Base-by-base conservation (phyloP, 257 asterid species). In the Ehretia macrophylla region DNA sequence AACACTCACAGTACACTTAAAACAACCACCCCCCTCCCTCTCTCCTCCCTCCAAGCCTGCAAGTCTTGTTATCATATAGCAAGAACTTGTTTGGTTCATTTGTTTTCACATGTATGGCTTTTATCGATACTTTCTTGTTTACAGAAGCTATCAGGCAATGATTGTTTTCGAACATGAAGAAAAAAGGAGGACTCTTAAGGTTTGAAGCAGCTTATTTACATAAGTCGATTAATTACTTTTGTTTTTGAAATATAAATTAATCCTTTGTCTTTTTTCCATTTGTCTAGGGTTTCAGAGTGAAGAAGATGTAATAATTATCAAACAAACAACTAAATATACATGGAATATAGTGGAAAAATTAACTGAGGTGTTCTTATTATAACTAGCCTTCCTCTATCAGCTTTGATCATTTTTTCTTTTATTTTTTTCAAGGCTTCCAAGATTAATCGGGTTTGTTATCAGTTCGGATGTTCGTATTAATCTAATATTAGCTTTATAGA, bases 361-460 rank as follows among this genome's bases (percentile, higher is more conserved):
- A n/a, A n/a, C n/a, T n/a, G n/a, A n/a, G n/a, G n/a, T n/a, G n/a
- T n/a, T n/a, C n/a, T n/a, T 38, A 38, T 11, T 38, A 38, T 38
- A 38, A 38, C 44, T 38, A 38, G 44, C 44, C 11, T 38, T 38
- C 44, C 11, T 38, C 44, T 38, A 38, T 38, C 44, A 38, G 44
- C 44, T 11, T 38, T 38, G 9, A 38, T 38, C 44, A 38, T 5
- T 38, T 38, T n/a, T n/a, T n/a, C 44, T 38, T 38, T 11, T 49
- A 59, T 3, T 44, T 50, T 58, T 72, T 71, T 71, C 66, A 79
- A 67, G 64, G 77, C 67, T 69, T 65, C 27, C 22, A 44, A 48
- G 47, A 23, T 21, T 27, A 18, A 27, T 17, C 23, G n/a, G 17
- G 20, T 12, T 14, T 21, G 19, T 27, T 1, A 39, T 47, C 54